Conservation (phyloP, 1,284 basidiomycete genomes). For the Cryptococcus sp. region DNA sequence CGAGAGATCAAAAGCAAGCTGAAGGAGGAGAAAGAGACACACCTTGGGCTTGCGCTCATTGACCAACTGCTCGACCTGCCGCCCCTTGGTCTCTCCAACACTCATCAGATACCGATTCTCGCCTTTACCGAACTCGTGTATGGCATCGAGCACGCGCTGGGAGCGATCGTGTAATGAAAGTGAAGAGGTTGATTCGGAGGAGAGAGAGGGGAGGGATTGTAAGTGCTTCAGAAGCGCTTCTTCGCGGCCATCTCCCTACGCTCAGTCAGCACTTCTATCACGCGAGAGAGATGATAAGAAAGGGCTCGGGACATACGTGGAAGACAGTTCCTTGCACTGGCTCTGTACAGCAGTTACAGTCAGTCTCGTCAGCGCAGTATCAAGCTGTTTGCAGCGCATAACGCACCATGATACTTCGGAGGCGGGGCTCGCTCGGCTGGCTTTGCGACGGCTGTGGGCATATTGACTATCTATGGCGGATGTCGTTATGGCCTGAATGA, state of each 20-base stretch:
- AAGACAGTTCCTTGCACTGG: conserved; percentile 46
- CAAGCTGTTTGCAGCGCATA: background rate
- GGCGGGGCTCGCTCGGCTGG: conserved; percentile 15
- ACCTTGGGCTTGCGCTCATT: conserved; percentile 41
- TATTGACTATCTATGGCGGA: too few relatives aligned
- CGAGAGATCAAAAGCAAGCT: background rate
- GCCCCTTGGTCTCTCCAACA: conserved; percentile 45
- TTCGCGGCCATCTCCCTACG: conserved; percentile 44
- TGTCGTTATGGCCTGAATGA: background rate
- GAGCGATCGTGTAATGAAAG: conserved; percentile 32
- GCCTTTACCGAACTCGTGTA: conserved; percentile 45
- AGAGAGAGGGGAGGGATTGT: conserved; percentile 27
- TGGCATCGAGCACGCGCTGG: conserved; percentile 43
- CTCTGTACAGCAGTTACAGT: conserved; percentile 17
- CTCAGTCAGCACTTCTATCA: background rate
- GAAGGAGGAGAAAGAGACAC: conserved; percentile 1
- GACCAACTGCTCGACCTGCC: conserved; percentile 39
- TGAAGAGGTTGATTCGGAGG: conserved; percentile 15
- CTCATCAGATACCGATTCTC: conserved; percentile 48
- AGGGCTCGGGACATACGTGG: conserved; percentile 26
- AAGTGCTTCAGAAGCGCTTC: conserved; percentile 41
- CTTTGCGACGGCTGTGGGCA: too few relatives aligned
- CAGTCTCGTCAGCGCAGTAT: conserved; percentile 5
- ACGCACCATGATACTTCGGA: conserved; percentile 41
- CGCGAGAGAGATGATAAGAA: background rate